These are phyloP conservation scores for Agastache rugosa DNA, from an alignment of 257 asterid species.

Conservation along the genomic window DNA sequence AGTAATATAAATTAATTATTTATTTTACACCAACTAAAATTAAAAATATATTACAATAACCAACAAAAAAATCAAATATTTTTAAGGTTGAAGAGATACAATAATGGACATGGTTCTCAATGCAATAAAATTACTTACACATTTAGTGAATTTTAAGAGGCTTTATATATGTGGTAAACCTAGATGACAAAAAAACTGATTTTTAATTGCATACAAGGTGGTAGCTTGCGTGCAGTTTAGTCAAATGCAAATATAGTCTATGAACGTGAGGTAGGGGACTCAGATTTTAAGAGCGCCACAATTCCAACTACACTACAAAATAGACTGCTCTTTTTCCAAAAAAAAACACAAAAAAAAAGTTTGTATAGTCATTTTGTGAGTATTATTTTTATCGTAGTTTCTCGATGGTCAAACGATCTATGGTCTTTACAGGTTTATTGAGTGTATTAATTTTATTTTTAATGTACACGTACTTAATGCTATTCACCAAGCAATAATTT, in stretches of 20 bases:
- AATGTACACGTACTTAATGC: background rate
- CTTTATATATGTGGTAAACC: no score
- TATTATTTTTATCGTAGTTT: background rate
- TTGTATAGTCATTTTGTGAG: background rate
- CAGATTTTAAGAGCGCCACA: background rate
- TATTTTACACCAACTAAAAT: no score
- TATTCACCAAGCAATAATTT: background rate
- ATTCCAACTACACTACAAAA: background rate
- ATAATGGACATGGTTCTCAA: no score
- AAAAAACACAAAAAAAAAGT: background rate
- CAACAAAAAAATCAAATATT: no score
- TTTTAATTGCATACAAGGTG: background rate
- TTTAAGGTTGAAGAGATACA: no score
- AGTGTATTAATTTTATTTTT: no score
- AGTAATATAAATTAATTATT: no score
- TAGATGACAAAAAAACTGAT: no score
- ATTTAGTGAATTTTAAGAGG: no score
- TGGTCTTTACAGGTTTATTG: background rate
- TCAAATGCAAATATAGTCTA: slow-evolving; percentile 2
- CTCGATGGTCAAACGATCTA: background rate
- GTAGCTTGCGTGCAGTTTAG: background rate
- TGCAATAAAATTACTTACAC: no score
- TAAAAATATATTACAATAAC: no score
- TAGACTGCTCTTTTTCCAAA: background rate
- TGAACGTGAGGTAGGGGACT: slow-evolving; percentile 1